Conservation (phyloP, 352 stramenopile genomes). For the Globisporangium nagaii region DNA sequence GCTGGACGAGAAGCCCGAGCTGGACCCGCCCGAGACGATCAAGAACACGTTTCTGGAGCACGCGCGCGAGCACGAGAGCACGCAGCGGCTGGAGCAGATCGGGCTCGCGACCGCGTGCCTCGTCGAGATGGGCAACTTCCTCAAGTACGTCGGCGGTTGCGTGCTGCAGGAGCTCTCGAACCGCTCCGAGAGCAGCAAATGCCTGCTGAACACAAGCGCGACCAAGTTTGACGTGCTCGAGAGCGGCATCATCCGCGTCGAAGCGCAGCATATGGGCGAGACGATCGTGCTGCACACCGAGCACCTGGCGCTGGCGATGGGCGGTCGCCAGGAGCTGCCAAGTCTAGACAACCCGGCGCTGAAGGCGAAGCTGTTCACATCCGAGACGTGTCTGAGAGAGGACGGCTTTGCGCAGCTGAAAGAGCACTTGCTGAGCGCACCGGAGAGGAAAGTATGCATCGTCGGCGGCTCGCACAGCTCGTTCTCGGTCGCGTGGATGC, state of each 20-base stretch:
- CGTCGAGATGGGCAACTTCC: constrained; percentile 58
- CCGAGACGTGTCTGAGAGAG: constrained; percentile 56
- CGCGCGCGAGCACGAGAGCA: constrained; percentile 37
- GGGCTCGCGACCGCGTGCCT: constrained; percentile 47
- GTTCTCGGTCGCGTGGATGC: constrained; percentile 78
- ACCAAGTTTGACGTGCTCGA: constrained; percentile 40
- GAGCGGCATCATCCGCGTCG: constrained; percentile 43
- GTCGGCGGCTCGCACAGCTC: constrained; percentile 82
- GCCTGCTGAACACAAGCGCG: constrained; percentile 44
- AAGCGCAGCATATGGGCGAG: constrained; percentile 25
- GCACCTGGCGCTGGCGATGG: constrained; percentile 63
- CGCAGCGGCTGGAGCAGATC: constrained; percentile 49
- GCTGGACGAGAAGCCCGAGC: constrained; percentile 70
- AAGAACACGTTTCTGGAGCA: constrained; percentile 71
- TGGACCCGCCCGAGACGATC: constrained; percentile 69
- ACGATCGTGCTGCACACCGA: constrained; percentile 44
- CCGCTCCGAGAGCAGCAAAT: constrained; percentile 32
- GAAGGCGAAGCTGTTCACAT: constrained; percentile 55
- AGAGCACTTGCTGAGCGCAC: constrained; percentile 33
- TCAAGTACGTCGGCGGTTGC: constrained; percentile 41
- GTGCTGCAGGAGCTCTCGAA: constrained; percentile 43
- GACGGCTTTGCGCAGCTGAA: constrained; percentile 52
- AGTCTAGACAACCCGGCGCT: constrained; percentile 29
- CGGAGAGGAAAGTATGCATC: constrained; percentile 65
- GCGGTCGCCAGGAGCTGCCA: constrained; percentile 49